Evolutionary conservation across 2,329 filamentous ascomycete genomes (phyloP), one percentile per base, ranked within the genome.

Genomic region (Ophiosphaerella korrae): DNA sequence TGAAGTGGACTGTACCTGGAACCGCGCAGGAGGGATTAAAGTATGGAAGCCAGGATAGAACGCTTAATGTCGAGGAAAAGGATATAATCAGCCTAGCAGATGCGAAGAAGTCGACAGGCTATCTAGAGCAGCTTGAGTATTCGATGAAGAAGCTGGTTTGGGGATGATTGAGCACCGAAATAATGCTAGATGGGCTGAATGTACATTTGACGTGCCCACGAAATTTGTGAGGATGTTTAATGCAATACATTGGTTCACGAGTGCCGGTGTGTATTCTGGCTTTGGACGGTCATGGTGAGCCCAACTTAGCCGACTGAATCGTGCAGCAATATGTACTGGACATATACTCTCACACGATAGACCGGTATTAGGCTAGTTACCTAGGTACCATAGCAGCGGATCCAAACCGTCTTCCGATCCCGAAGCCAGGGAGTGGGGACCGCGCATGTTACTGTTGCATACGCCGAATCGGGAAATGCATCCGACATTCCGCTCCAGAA

Each of bases 91-190:
- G 87, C 21, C 72, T 96, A 45, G 85, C 85, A 2, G 92, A 97
- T 67, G 94, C 94, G 49, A 93, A 85, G 81, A 89, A 84, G 78
- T 92, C 88, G 53, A 97, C 93, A 0, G 90, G 92, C 0, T 80
- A 95, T 63, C 73, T 97, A 45, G 93, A 97, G 74, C 88, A 93
- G 71, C 75, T 95, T 66, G 90, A 92, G 1, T 92, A 97, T 78
- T 89, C 88, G 52, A 81, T 97, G 64, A 97, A 96, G 83, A 96
- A 90, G 79, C 76, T 97, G 70, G 92, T 99, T 11, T 97, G 94
- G 94, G 80, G 82, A 3, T 84, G 42, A 55, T 5, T 14, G 2
- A 37, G 21, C 13, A 12, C 18, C 18, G 18, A 21, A 21, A 21
- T 21, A 21, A 21, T 21, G 18, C 18, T 21, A 4, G 18, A 21